Base-by-base conservation (phyloP, 192 early-diverging fungal genomes). In the Umbelopsis isabellina region DNA sequence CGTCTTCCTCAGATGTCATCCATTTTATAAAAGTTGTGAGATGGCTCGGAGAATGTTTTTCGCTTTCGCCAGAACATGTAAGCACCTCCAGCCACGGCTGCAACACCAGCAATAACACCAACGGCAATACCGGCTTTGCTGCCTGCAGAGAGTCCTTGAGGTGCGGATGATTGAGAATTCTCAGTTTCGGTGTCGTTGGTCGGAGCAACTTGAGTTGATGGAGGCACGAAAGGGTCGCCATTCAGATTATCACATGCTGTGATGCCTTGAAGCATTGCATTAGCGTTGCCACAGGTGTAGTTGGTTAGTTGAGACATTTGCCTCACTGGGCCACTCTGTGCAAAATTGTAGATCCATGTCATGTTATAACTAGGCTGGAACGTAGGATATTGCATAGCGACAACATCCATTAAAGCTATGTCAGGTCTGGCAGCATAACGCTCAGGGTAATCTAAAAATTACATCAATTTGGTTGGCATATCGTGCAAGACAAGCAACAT, bases 381-480 rank as follows among this genome's bases (percentile, higher is more conserved):
- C 25, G 37, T 45, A 35, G 74, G 74, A 66, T 76, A 76, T 27
- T 76, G 74, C 21, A 76, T 72, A 2, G 74, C 47, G 49, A 76
- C 67, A 5, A 76, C 25, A 67, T 71, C 74, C 46, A 65, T 46
- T 35, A 76, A 15, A 8, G 64, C 69, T 13, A 76, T 7, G 52
- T 76, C 74, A 37, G 74, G 74, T 53, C 69, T 22, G 10, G 74
- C 58, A 16, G 49, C 30, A 45, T 55, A 46, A 4, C 46, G 33
- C 58, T 76, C 74, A 51, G 37, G 23, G 46, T 58, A 76, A 67
- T 76, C 74, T 35, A 30, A 15, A 23, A 21, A 25, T 6, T 16
- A 18, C 25, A 10, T 20, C 27, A 44, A 33, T 18, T 9, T 16
- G 16, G 12, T 44, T 23, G 6, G n/a, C 44, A 1, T 11, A 11